Conservation (phyloP, 192 early-diverging fungal species). For the Coemansia sp. region DNA sequence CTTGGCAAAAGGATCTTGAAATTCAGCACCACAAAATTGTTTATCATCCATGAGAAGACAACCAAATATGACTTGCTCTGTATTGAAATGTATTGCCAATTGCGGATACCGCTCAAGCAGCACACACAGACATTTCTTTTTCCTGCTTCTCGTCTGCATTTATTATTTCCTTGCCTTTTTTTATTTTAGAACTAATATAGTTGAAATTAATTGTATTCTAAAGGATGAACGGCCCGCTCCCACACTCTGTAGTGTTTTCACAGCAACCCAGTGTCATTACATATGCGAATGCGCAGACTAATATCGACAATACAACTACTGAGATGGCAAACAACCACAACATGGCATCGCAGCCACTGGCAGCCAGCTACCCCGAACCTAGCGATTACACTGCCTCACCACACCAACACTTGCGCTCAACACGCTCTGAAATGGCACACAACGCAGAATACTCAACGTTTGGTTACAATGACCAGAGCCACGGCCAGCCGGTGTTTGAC, state of each 20-base stretch:
- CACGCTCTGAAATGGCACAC: neutral
- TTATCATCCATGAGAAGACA: too few relatives aligned
- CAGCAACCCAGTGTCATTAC: neutral
- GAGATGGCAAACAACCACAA: neutral
- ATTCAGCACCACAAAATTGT: neutral
- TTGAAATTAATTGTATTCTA: neutral
- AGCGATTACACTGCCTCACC: neutral
- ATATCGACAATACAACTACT: neutral
- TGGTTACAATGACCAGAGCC: neutral
- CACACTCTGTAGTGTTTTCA: neutral
- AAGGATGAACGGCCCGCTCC: conserved; percentile 1
- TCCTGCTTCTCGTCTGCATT: neutral
- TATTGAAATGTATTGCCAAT: neutral
- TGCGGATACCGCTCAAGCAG: neutral
- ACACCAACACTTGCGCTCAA: neutral
- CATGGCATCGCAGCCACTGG: neutral
- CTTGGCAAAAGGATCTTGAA: neutral
- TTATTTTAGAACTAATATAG: neutral
- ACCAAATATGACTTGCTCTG: neutral
- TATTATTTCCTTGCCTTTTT: neutral
- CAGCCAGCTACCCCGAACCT: neutral
- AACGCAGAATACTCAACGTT: neutral
- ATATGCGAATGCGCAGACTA: neutral
- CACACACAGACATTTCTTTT: neutral
- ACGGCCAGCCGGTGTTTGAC: neutral